phyloP scores from a whole-genome alignment of 306 rosid genomes.

The Herpetospermum pedunculosum region DNA sequence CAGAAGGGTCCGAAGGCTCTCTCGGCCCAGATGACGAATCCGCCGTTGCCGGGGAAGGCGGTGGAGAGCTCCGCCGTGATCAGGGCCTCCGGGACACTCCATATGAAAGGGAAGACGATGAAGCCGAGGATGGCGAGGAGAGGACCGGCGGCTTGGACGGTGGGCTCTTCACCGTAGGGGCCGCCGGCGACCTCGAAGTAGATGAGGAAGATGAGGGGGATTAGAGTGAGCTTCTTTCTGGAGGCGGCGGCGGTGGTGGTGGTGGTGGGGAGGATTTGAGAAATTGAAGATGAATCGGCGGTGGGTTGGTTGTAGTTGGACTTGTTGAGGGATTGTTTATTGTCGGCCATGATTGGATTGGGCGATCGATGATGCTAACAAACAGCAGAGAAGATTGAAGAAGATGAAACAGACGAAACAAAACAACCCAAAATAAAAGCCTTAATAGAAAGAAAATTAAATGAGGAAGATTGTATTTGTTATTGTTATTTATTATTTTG shows the following conservation, averaged over 20 bases:
- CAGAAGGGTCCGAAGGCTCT: constrained; percentile 10
- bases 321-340: neutral
- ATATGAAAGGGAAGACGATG: constrained; percentile 3
- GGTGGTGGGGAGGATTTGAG: neutral
- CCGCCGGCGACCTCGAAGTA: constrained; percentile 12
- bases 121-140: constrained; percentile 6
- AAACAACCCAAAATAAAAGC: neutral
- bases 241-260: neutral
- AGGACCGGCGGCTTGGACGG: constrained; percentile 7
- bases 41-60: constrained; percentile 10
- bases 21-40: constrained; percentile 8
- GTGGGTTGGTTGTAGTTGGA: neutral
- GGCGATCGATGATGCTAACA: neutral
- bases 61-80: constrained; percentile 15
- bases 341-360: neutral
- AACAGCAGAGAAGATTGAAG: too few species aligned
- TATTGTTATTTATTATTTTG: neutral
- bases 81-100: constrained; percentile 8
- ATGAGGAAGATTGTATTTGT: neutral
- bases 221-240: neutral
- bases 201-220: constrained; percentile 8
- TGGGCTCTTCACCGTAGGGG: constrained; percentile 7
- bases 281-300: neutral
- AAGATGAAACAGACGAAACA: neutral
- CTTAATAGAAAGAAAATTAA: neutral